Base-by-base conservation (phyloP, 2,329 filamentous ascomycete genomes). In the Paecilomyces sp. region DNA sequence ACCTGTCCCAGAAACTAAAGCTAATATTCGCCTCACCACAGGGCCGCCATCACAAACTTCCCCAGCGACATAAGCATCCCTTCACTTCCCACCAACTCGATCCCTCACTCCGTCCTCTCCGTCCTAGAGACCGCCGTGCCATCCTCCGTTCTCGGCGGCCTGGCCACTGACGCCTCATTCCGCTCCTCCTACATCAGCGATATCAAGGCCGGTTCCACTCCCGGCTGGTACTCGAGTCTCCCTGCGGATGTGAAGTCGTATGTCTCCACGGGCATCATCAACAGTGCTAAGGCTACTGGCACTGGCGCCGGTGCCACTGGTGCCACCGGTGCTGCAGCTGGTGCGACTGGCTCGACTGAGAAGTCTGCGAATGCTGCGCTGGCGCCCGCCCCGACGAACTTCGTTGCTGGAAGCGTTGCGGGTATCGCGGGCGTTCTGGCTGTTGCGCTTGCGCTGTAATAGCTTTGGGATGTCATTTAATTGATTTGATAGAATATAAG, bases 361-460 rank as follows among this genome's bases (percentile, higher is more conserved):
- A 58, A 54, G 54, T 57, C 63, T 30, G 4, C 51, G 15, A 64
- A 64, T 7, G 54, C 47, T 56, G 58, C 58, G 15, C 61, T 57
- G 57, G 62, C 66, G 52, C 60, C 68, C n/a, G 63, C 61, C 28
- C 53, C 64, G 22, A 66, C 67, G 9, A 63, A 64, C 22, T 53
- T 59, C 36, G 47, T 67, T 34, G 66, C 65, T 12, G 58, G 55
- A 18, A 56, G 64, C 9, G 28, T 70, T 57, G 59, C 64, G 6
- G 62, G 67, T 57, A 63, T 65, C 33, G 66, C 60, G 33, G 64
- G 62, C 55, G 58, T 69, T 22, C 55, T 69, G 58, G 65, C 65
- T 47, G 62, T 64, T 55, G 66, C 66, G 12, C 47, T 69, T 63
- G 63, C 66, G 24, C 61, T 70, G 62, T 69, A 61, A 60, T 53